Conservation (phyloP, 768 basidiomycete species). For the Glaciozyma martinii region DNA sequence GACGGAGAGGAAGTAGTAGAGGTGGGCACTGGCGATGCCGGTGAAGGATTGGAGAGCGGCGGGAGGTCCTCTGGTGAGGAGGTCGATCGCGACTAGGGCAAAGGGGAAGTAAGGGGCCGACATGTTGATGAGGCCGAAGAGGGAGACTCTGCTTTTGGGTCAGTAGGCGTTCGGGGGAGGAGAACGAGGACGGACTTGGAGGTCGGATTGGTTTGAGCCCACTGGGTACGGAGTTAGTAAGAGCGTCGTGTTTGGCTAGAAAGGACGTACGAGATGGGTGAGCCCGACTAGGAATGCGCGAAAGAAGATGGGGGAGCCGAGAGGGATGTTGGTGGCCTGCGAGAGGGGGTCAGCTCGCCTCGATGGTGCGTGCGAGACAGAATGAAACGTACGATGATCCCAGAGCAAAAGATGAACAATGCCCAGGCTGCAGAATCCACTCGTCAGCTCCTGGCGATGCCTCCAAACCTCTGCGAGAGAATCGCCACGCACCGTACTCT, state of each 20-base stretch:
- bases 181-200: slow-evolving; percentile 1
- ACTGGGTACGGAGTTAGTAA: background rate
- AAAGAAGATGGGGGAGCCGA: slow-evolving; percentile 51
- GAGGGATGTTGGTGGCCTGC: slow-evolving; percentile 54
- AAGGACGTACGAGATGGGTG: slow-evolving; percentile 48
- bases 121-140: slow-evolving; percentile 69
- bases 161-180: background rate
- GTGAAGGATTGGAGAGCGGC: slow-evolving; percentile 54
- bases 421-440: slow-evolving; percentile 6
- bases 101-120: slow-evolving; percentile 67
- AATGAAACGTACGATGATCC: slow-evolving; percentile 15
- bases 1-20: slow-evolving; percentile 53
- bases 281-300: slow-evolving; percentile 60
- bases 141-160: slow-evolving; percentile 48
- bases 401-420: slow-evolving; percentile 20
- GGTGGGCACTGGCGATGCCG: slow-evolving; percentile 66
- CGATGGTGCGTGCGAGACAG: background rate
- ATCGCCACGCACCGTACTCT: slow-evolving; percentile 62
- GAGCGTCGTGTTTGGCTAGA: background rate
- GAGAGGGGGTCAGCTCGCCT: background rate
- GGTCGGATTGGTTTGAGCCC: slow-evolving; percentile 17
- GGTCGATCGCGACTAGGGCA: slow-evolving; percentile 61
- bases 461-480: background rate
- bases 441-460: background rate
- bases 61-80: slow-evolving; percentile 48